Conservation (phyloP, 2,329 filamentous ascomycete species). For the Fusarium xyrophilum region DNA sequence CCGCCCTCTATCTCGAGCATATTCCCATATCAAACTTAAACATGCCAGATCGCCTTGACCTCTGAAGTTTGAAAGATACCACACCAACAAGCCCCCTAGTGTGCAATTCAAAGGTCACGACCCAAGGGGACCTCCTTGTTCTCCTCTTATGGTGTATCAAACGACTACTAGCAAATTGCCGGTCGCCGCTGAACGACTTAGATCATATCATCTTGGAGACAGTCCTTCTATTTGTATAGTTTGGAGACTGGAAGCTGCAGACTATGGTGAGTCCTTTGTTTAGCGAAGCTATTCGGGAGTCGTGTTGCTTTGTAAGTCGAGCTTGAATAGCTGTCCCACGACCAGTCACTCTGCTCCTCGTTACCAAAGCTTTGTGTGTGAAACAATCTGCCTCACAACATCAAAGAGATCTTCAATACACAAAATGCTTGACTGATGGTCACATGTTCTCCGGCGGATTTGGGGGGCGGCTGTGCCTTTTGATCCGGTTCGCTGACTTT, state of each 20-base stretch:
- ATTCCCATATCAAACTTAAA: not conserved
- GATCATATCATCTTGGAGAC: not conserved
- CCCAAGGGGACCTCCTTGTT: not conserved
- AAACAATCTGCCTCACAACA: too few relatives aligned
- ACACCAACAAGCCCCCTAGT: not conserved
- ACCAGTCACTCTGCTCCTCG: not conserved
- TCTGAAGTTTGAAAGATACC: not conserved
- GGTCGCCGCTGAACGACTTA: too few relatives aligned
- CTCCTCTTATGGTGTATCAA: not conserved
- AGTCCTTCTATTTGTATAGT: not conserved
- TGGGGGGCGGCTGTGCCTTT: not conserved
- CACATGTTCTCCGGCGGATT: too few relatives aligned
- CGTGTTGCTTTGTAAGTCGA: not conserved
- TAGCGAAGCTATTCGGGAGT: not conserved
- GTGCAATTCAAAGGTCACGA: not conserved
- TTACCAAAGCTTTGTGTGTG: not conserved
- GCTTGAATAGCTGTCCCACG: not conserved
- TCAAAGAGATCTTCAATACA: not conserved
- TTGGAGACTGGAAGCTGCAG: not conserved
- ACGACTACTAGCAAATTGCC: not conserved
- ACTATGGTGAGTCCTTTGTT: not conserved
- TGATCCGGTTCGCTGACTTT: not conserved
- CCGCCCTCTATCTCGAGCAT: not conserved
- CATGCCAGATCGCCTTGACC: too few relatives aligned
- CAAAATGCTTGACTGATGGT: rapidly evolving